phyloP scores from a whole-genome alignment of 106 monocot genomes.

The Dioscorea dumetorum region DNA sequence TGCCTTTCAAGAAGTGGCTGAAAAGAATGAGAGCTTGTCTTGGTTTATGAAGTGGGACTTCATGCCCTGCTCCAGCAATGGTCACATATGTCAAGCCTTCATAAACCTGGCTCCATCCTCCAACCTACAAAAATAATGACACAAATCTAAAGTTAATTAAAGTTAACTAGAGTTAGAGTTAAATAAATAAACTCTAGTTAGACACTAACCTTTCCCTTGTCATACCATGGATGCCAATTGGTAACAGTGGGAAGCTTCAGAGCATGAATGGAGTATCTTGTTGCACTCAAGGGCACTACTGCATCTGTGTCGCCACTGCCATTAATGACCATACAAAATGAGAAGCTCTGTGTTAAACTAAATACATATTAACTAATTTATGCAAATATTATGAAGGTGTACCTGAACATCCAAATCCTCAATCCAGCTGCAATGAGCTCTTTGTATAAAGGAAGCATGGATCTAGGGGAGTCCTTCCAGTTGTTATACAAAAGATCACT shows the following conservation, averaged over 20 bases:
- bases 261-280: slow-evolving; percentile 88
- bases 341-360: too few relatives aligned
- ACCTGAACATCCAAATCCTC: slow-evolving; percentile 93
- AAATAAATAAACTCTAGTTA: neutral
- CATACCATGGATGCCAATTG: slow-evolving; percentile 94
- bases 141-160: neutral
- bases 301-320: slow-evolving; percentile 93
- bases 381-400: neutral
- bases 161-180: neutral
- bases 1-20: neutral
- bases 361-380: too few relatives aligned
- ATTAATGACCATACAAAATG: neutral
- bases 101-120: slow-evolving; percentile 92
- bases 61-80: slow-evolving; percentile 74
- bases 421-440: slow-evolving; percentile 76
- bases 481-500: slow-evolving; percentile 44
- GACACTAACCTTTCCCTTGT: slow-evolving; percentile 59
- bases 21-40: slow-evolving; percentile 41
- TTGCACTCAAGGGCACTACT: slow-evolving; percentile 80
- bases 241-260: slow-evolving; percentile 64
- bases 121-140: slow-evolving; percentile 31
- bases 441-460: slow-evolving; percentile 81
- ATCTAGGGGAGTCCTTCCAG: slow-evolving; percentile 78
- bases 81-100: slow-evolving; percentile 71
- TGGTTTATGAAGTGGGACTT: slow-evolving; percentile 83